Evolutionary conservation across 83 land plant species (phyloP), one percentile per base, ranked within the genome.

Genomic region (Isoetes engelmannii): DNA sequence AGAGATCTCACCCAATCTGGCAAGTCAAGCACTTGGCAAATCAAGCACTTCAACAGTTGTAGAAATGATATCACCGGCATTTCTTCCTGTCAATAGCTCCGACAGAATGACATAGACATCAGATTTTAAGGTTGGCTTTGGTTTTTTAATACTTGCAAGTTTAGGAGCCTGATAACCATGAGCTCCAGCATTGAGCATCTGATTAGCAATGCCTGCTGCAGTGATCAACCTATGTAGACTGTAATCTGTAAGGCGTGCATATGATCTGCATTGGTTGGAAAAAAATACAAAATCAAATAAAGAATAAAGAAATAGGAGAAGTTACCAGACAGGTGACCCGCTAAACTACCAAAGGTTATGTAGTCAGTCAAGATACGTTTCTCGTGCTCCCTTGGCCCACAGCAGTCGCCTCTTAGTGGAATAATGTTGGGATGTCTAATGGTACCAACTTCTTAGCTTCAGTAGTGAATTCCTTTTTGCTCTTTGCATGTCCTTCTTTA

Each of bases 351-450:
- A 9, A 80, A 76, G 56, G 74, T 68, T 15, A 88, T 68, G 48
- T 72, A 89, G 50, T 92, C 97, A 3, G 90, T 78, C 44, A 92
- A 46, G 37, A 92, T 56, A 43, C 88, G 82, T 74, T 88, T 83
- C 71, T 92, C 97, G 57, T 92, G 90, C 79, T 92, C 97, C 63
- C 85, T 78, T 9, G 90, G 92, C 1, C 97, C 97, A 93, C 97
- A 92, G 47, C 86, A 92, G 49, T 86, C 88, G 21, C 84, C 93
- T 46, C 93, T 75, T 58, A 85, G 53, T 17, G 88, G 75, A 47
- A 85, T 77, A 42, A 92, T 51, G 48, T 89, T 83, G 19, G 84
- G 81, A 72, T 92, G 92, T 65, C 76, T 84, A 20, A 89, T 61
- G 3, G 70, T 79, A 7, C 89, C 97, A 69, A 75, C 67, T 72